Evolutionary conservation across 305 asterid species (phyloP), one percentile per base, ranked within the genome.

Genomic region (Solanum hybrid): DNA sequence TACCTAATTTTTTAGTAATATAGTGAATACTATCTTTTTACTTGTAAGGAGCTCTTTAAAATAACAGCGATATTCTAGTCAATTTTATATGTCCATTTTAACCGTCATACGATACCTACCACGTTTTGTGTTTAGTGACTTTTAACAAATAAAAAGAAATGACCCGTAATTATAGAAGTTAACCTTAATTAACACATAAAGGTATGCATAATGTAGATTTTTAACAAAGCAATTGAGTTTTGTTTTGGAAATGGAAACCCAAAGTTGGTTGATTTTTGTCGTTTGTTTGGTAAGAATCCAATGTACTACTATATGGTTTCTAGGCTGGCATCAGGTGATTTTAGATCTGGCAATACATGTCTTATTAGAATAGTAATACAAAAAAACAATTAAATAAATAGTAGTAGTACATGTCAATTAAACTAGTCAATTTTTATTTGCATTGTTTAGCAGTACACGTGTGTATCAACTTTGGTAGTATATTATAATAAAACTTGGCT

Each of bases 241-340:
- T 40, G 27, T 66, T 35, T 60, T 37, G 86, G 88, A 89, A 71
- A 22, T 66, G 35, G 87, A 36, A 73, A 36, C 84, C 84, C 79
- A 80, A 86, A 60, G 35, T 9, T 60, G 35, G 72, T 79, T 87
- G 11, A 20, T 66, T 10, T 71, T 86, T 86, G 87, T 77, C 60
- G 17, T 5, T 31, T 64, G 10, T 87, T 10, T 27, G 17, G 31
- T 71, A 75, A 87, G 90, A 38, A 89, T 93, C 91, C 90, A 40
- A 87, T 91, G 90, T 32, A n/a, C 29, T 64, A 8, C 72, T 22
- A 37, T 64, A 35, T 79, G 91, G 80, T 22, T 90, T 66, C 88
- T 89, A 85, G 90, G 90, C 88, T 91, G 93, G 91, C 89, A 32
- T 46, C 91, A 91, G 90, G 88, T 79, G 90, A 88, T 87, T 89